Evolutionary conservation across 2,329 filamentous ascomycete species (phyloP), one percentile per base, ranked within the genome.

Genomic region (Pezicula rhizophila): DNA sequence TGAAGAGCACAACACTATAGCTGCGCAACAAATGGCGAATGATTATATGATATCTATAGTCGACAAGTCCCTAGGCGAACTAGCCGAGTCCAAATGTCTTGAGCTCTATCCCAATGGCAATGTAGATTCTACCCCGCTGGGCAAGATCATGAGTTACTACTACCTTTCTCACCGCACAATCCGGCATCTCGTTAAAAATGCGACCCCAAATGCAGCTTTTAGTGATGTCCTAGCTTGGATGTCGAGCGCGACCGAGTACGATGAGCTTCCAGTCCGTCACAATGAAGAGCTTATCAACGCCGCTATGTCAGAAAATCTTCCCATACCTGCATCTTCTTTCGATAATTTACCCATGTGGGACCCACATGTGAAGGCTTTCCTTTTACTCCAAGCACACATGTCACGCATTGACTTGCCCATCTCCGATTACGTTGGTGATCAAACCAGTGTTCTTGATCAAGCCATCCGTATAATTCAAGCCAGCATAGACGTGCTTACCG

Each of bases 141-240:
- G 93, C 60, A 96, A 96, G 72, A 97, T 99, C 63, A 96, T 97
- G 89, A 95, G 88, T 66, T 99, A 97, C 75, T 99, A 99, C 76
- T 99, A 99, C 64, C 83, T 93, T 42, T 95, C 91, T 0, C 93
- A 99, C 71, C 87, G 87, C 68, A 99, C 93, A 0, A 90, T 99
- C 60, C 87, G 93, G 1, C 84, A 89, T 60, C 79, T 99, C 6
- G 81, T 87, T 54, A 77, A 80, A 42, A 79, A 92, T 57, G 88
- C 87, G 20, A 92, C 87, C 60, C 78, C 82, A 0, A 72, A 83
- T 15, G 89, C 87, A 2, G 81, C 78, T 1, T 95, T 99, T 64
- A 77, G 84, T 10, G 87, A 97, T 56, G 89, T 84, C 0, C 75
- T 99, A 1, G 82, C 84, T 4, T 97, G 91, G 92, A 93, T 99